phyloP scores from a whole-genome alignment of 1,139 yeast species.

The Candida sp. region DNA sequence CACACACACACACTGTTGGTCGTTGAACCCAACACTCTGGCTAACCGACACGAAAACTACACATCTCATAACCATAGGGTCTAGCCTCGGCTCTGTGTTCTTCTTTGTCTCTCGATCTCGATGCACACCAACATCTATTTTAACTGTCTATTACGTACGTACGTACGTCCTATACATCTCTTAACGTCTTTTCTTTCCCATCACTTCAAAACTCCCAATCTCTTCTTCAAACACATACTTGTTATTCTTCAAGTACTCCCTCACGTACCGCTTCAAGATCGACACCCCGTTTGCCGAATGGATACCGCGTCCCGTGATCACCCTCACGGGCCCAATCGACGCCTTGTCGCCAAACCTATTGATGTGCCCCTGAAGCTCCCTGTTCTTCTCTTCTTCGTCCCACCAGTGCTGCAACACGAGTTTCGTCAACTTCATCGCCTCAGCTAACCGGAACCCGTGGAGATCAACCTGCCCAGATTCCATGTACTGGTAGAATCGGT shows the following conservation, averaged over 20 bases:
- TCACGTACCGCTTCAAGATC: slow-evolving; percentile 43
- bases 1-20: no score
- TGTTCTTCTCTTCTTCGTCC: slow-evolving; percentile 44
- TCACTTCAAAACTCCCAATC: slow-evolving; percentile 46
- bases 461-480: slow-evolving; percentile 45
- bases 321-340: slow-evolving; percentile 36
- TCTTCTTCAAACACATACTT: slow-evolving; percentile 48
- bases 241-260: slow-evolving; percentile 31
- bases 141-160: no score
- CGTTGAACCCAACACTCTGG: no score
- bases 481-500: slow-evolving; percentile 7
- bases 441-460: slow-evolving; percentile 50
- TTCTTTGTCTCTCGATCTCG: no score
- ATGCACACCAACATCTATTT: no score
- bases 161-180: neutral
- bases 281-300: slow-evolving; percentile 61
- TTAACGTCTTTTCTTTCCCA: slow-evolving; percentile 29
- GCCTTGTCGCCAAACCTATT: slow-evolving; percentile 33
- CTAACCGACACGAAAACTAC: no score
- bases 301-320: slow-evolving; percentile 67
- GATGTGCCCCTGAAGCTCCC: slow-evolving; percentile 44
- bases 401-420: slow-evolving; percentile 55
- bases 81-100: no score
- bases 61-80: no score
- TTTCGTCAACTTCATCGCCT: slow-evolving; percentile 42